Conservation (phyloP, 495 filamentous ascomycete species). For the Talaromyces thailandensis region DNA sequence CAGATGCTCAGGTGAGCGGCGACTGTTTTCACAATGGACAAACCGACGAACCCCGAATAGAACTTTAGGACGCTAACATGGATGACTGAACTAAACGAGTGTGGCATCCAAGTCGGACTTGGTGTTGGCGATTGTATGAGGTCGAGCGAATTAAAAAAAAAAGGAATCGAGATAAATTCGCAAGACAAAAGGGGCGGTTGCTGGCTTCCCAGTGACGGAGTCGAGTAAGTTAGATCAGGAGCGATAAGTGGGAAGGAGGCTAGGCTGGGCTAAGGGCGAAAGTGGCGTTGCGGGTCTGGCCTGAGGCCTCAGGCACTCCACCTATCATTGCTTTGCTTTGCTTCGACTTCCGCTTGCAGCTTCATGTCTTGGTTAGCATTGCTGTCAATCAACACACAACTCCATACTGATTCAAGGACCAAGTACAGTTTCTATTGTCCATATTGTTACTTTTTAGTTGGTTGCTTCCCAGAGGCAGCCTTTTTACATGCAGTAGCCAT, state of each 20-base stretch:
- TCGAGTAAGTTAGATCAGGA: not conserved
- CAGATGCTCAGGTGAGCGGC: constrained; percentile 10
- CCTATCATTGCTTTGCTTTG: not conserved
- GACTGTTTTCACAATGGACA: not conserved
- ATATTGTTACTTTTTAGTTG: not conserved
- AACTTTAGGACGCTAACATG: not conserved
- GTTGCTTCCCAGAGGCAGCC: not conserved
- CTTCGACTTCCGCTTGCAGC: not conserved
- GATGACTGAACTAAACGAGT: not conserved
- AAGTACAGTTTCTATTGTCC: not conserved
- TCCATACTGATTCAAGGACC: too few relatives aligned
- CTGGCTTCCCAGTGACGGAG: not conserved
- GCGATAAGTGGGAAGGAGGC: not conserved
- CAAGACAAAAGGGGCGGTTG: not conserved
- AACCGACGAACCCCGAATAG: not conserved
- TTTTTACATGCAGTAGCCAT: not conserved
- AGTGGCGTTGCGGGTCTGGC: not conserved
- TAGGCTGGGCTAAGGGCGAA: not conserved
- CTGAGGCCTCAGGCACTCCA: not conserved
- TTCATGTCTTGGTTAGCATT: too few relatives aligned
- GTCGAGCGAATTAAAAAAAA: not conserved
- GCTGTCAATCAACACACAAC: too few relatives aligned
- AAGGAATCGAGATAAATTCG: not conserved
- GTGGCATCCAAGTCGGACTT: constrained; percentile 1
- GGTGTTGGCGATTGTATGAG: not conserved